phyloP scores from a whole-genome alignment of 495 filamentous ascomycete genomes.

The Neohortaea acidophila region DNA sequence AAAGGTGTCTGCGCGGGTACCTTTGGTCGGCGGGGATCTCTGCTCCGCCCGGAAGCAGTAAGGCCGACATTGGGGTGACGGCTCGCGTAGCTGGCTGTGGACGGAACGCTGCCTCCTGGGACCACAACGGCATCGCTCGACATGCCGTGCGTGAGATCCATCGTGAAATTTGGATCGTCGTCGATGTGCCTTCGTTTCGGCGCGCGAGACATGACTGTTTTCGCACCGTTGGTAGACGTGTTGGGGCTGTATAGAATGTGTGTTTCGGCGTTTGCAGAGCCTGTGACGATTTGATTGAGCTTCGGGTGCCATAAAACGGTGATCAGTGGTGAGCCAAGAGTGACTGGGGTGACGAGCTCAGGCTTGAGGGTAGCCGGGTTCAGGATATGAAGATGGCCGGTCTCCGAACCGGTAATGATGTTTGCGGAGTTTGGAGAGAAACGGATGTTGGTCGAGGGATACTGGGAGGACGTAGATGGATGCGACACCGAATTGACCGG shows the following conservation, averaged over 20 bases:
- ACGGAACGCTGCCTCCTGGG: constrained; percentile 37
- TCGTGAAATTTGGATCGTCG: constrained; percentile 74
- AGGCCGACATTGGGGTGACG: constrained; percentile 57
- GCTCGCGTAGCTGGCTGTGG: constrained; percentile 39
- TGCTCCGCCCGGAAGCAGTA: constrained; percentile 62
- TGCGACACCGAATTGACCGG: constrained; percentile 68
- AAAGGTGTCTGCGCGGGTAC: constrained; percentile 79
- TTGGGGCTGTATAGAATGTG: constrained; percentile 82
- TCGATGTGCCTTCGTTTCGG: constrained; percentile 91
- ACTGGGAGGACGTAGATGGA: constrained; percentile 66
- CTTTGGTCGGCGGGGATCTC: constrained; percentile 68
- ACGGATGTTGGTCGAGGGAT: constrained; percentile 67
- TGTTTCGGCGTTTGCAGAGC: constrained; percentile 75
- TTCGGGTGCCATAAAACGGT: constrained; percentile 82
- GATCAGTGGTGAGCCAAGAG: constrained; percentile 65
- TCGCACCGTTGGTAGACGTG: constrained; percentile 63
- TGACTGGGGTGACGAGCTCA: constrained; percentile 73
- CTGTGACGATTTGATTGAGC: constrained; percentile 90
- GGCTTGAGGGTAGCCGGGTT: constrained; percentile 78
- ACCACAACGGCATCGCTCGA: constrained; percentile 64
- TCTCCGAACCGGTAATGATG: constrained; percentile 76
- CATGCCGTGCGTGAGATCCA: constrained; percentile 60
- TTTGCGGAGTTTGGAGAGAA: constrained; percentile 71
- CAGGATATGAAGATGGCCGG: constrained; percentile 79
- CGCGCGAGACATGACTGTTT: constrained; percentile 80